phyloP scores from a whole-genome alignment of 2,329 filamentous ascomycete species.

The Diplodia seriata region DNA sequence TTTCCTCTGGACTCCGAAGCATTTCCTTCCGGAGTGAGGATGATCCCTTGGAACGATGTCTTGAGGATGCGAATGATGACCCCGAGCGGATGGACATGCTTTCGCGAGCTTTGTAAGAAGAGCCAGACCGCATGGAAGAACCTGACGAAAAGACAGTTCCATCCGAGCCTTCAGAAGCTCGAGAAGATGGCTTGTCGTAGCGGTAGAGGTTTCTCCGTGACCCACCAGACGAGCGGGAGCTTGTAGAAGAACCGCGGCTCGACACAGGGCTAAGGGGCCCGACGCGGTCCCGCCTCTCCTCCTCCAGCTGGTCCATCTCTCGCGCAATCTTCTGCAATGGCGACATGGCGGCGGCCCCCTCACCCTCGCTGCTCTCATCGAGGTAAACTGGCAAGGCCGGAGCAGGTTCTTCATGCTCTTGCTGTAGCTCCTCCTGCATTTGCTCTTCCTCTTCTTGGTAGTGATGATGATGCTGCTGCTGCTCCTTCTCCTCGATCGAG shows the following conservation, averaged over 20 bases:
- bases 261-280: slow-evolving; percentile 72
- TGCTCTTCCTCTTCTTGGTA: slow-evolving; percentile 33
- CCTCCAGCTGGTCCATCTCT: slow-evolving; percentile 70
- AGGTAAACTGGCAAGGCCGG: slow-evolving; percentile 46
- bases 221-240: slow-evolving; percentile 61
- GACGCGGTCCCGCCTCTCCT: slow-evolving; percentile 66
- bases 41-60: slow-evolving; percentile 28
- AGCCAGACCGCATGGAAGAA: slow-evolving; percentile 58
- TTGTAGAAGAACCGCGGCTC: slow-evolving; percentile 62
- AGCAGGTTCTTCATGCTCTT: slow-evolving; percentile 39
- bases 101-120: slow-evolving; percentile 51
- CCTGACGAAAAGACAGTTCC: slow-evolving; percentile 72
- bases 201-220: slow-evolving; percentile 54
- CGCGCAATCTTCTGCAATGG: slow-evolving; percentile 77
- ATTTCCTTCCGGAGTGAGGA: slow-evolving; percentile 83
- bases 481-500: slow-evolving; percentile 74
- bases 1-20: slow-evolving; percentile 75
- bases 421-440: slow-evolving; percentile 41
- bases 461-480: slow-evolving; percentile 47
- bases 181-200: slow-evolving; percentile 54
- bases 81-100: slow-evolving; percentile 63
- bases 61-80: slow-evolving; percentile 57
- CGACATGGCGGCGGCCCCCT: slow-evolving; percentile 61
- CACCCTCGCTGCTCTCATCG: slow-evolving; percentile 73
- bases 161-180: slow-evolving; percentile 43